A percentile compares a stretch with the other conserved stretches of the same genome.
Evolutionary conservation across 2,329 filamentous ascomycete species (phyloP).

Genomic region (Dactylellina parvicollis): DNA sequence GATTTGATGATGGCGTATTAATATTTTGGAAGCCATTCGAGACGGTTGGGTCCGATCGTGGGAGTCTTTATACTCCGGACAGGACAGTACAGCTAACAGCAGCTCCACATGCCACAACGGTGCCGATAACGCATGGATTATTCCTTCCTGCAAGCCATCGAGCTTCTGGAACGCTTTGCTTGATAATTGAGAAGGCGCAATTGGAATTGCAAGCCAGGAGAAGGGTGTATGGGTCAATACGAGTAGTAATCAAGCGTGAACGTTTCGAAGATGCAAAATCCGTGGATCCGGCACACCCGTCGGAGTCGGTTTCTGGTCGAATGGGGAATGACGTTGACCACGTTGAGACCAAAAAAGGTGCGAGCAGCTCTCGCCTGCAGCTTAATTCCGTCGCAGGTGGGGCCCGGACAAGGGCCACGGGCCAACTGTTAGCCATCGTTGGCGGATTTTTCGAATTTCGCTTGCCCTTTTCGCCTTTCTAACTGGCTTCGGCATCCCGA

Average conservation of each 20-base stretch:
- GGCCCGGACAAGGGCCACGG: constrained; percentile 23
- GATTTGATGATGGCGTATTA: neutral
- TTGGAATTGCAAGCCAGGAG: neutral
- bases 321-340: constrained; percentile 32
- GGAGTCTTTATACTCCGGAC: constrained; percentile 25
- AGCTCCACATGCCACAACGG: neutral
- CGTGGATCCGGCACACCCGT: constrained; percentile 40
- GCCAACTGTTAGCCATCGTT: constrained; percentile 6
- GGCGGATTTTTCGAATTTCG: too few species aligned
- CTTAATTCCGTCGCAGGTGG: constrained; percentile 41
- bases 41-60: constrained; percentile 23
- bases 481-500: constrained; percentile 10
- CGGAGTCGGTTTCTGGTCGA: constrained; percentile 11
- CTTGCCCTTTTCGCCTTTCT: too few species aligned
- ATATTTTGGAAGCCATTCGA: constrained; percentile 9
- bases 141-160: neutral
- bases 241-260: constrained; percentile 21
- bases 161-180: constrained; percentile 20
- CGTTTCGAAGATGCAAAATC: constrained; percentile 17
- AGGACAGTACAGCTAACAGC: neutral
- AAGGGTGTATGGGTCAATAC: neutral
- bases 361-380: too few species aligned
- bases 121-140: neutral
- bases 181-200: constrained; percentile 20
- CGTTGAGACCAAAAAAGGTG: too few species aligned